Conservation (phyloP, 1,284 basidiomycete species). For the Violaceomyces palustris region DNA sequence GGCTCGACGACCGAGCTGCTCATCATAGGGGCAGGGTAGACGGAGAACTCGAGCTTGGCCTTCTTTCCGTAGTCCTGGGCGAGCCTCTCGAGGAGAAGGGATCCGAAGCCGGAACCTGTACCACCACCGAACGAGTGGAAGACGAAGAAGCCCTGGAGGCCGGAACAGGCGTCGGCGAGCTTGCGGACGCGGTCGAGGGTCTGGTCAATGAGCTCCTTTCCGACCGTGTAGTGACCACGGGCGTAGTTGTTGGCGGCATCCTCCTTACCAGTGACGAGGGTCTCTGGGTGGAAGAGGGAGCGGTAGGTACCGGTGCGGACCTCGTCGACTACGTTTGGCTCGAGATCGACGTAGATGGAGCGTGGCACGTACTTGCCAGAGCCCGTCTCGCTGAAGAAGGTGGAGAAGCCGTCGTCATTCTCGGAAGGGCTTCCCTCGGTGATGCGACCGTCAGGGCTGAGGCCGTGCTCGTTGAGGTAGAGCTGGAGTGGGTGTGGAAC, state of each 20-base stretch:
- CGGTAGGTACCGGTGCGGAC: conserved; percentile 92
- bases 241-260: conserved; percentile 95
- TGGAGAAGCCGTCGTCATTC: conserved; percentile 88
- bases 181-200: conserved; percentile 95
- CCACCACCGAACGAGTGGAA: conserved; percentile 99
- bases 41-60: conserved; percentile 97
- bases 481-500: conserved; percentile 56
- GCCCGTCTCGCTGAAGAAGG: conserved; percentile 61
- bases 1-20: conserved; percentile 97
- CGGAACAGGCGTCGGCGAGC: conserved; percentile 94
- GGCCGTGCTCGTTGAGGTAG: conserved; percentile 96
- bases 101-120: conserved; percentile 98
- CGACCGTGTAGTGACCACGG: conserved; percentile 82
- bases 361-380: conserved; percentile 79
- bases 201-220: conserved; percentile 73
- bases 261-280: conserved; percentile 97
- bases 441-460: conserved; percentile 56
- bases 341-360: conserved; percentile 90
- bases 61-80: conserved; percentile 99
- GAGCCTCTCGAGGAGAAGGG: conserved; percentile 88
- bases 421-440: conserved; percentile 64
- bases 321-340: conserved; percentile 93
- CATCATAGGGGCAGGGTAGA: conserved; percentile 71
- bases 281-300: conserved; percentile 96
- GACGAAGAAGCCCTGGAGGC: conserved; percentile 98